Evolutionary conservation across 2,329 filamentous ascomycete species (phyloP), one percentile per base, ranked within the genome.

Genomic region (Fusarium mexicanum): DNA sequence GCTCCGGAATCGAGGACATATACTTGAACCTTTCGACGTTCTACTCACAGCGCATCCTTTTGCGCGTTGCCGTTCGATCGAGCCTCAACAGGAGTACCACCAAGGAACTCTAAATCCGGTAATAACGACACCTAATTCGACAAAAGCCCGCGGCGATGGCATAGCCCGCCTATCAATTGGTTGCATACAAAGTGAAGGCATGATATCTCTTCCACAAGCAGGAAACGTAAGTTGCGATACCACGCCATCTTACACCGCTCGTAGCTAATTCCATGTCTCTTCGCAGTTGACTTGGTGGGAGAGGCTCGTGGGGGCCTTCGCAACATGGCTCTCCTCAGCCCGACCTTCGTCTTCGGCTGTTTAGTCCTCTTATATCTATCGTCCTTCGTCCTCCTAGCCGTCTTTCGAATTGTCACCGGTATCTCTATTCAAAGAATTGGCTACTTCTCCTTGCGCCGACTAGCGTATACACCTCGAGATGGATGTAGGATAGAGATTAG

Each of bases 391-490:
- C 83, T 98, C 68, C 98, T 99, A 83, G 96, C 96, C 79, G 89
- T 98, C 77, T 85, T 99, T 73, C 94, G 96, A 76, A 95, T 98
- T 77, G 87, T 96, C 71, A 98, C 96, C 41, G 96, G 96, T 71
- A 87, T 99, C 65, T 99, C 96, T 11, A 98, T 99, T 75, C 97
- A 99, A 84, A 91, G 96, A 76, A 90, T 99, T 77, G 96, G 96
- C 72, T 97, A 97, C 82, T 91, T 97, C 76, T 98, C 96, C 41
- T 87, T 99, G 76, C 92, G 96, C 74, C 93, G 96, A 76, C 92
- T 99, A 71, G 93, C 95, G 66, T 98, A 97, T 82, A 94, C 94
- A 20, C 94, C 94, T 35, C 92, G 89, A 83, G 94, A 98, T 89
- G 96, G 96, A 77, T 86, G 98, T 79, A 93, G 93, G 78, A 91